These are phyloP conservation scores for Lactarius quietus DNA, from an alignment of 768 basidiomycete genomes.

Conservation along the genomic window DNA sequence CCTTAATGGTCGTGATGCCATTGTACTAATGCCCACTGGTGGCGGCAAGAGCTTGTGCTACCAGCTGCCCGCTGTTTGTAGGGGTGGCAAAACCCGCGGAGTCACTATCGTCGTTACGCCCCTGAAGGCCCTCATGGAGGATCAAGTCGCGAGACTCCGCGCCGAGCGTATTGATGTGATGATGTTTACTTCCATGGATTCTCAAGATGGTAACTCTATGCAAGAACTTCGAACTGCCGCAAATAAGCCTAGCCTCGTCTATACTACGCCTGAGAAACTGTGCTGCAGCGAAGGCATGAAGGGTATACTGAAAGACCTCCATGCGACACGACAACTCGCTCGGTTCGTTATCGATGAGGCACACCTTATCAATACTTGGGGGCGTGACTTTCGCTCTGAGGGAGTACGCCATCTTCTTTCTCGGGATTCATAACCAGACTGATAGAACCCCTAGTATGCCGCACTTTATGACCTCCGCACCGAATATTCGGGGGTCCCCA, in stretches of 20 bases:
- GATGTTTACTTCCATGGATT: conserved; percentile 36
- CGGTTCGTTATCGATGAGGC: conserved; percentile 96
- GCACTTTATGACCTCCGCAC: conserved; percentile 51
- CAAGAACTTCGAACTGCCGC: conserved; percentile 43
- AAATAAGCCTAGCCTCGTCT: conserved; percentile 65
- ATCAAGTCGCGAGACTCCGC: conserved; percentile 73
- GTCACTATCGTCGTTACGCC: conserved; percentile 91
- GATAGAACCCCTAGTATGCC: conserved; percentile 32
- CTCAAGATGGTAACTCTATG: conserved; percentile 34
- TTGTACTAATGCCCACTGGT: conserved; percentile 95
- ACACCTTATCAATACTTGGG: conserved; percentile 94
- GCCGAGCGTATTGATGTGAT: conserved; percentile 66
- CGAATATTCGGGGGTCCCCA: conserved; percentile 75
- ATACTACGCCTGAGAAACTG: conserved; percentile 91
- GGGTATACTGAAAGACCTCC: conserved; percentile 53
- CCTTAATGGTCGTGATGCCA: conserved; percentile 78
- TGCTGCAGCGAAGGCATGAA: conserved; percentile 55
- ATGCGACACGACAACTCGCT: conserved; percentile 58
- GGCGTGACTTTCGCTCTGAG: conserved; percentile 79
- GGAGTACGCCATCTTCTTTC: conserved; percentile 16
- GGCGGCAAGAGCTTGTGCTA: conserved; percentile 89
- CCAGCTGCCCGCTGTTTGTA: conserved; percentile 86
- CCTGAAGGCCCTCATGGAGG: conserved; percentile 81
- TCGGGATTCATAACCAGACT: not conserved
- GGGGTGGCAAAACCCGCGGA: conserved; percentile 64